A percentile compares a stretch with the other conserved stretches of the same genome.
Evolutionary conservation across 116 monocot genomes (phyloP).

Genomic region (Phalaenopsis hybrid): DNA sequence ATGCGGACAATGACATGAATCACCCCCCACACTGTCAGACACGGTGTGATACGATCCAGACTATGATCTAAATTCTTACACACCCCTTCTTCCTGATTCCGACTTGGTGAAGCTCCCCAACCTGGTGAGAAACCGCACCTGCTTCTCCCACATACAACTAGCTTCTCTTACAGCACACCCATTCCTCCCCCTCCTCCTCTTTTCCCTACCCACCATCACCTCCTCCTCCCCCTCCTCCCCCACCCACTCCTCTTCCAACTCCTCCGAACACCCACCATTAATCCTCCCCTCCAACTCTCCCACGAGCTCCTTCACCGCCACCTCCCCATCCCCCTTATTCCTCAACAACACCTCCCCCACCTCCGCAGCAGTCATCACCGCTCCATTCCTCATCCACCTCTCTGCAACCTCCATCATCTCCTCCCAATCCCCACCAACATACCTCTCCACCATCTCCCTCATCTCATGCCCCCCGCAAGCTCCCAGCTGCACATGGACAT

Average conservation of each 20-base stretch:
- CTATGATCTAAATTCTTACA: slow-evolving; percentile 3
- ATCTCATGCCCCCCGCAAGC: slow-evolving; percentile 24
- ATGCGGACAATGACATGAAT: no score
- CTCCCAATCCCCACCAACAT: slow-evolving; percentile 23
- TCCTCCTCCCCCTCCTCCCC: slow-evolving; percentile 19
- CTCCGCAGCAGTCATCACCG: slow-evolving; percentile 68
- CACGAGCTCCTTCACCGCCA: slow-evolving; percentile 48
- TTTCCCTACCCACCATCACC: slow-evolving; percentile 12
- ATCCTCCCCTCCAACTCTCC: slow-evolving; percentile 45
- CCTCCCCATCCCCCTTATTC: slow-evolving; percentile 39
- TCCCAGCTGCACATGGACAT: slow-evolving; percentile 36
- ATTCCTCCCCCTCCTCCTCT: slow-evolving; percentile 18
- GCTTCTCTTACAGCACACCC: slow-evolving; percentile 15
- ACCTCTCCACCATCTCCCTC: slow-evolving; percentile 18
- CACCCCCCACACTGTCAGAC: no score
- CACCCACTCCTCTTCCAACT: slow-evolving; percentile 13
- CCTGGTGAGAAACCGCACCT: slow-evolving; percentile 32
- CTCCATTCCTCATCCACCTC: slow-evolving; percentile 39
- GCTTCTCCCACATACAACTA: slow-evolving; percentile 17
- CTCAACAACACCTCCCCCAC: slow-evolving; percentile 70
- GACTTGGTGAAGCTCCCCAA: slow-evolving; percentile 53
- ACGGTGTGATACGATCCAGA: no score
- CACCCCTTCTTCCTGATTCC: slow-evolving; percentile 48
- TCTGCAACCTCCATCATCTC: slow-evolving; percentile 36
- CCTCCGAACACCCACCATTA: background rate